Evolutionary conservation across 495 filamentous ascomycete species (phyloP), one percentile per base, ranked within the genome.

Genomic region (Haplographium delicatum): DNA sequence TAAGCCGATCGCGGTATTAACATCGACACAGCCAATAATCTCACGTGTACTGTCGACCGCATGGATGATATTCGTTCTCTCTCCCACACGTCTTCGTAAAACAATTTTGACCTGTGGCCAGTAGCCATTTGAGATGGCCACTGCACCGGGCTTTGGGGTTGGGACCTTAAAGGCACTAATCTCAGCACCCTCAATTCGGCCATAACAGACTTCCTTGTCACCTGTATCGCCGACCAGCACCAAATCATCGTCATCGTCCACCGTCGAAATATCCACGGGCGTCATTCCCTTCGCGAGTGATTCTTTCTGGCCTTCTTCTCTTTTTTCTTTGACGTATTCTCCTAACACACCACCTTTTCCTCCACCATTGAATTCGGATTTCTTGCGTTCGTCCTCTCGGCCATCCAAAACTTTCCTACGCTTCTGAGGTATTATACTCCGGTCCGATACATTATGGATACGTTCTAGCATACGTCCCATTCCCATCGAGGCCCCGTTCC

Each of bases 191-290:
- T 88, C 80, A 16, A 96, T 61, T 63, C 82, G 84, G 6, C 93
- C 93, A 62, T 88, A 90, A 67, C 93, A 96, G 22, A 96, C 85
- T 58, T 88, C 82, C 58, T 84, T 76, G 16, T 75, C 69, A 19
- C 54, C 67, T 5, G 61, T 33, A 40, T 68, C 52, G 9, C 65
- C 63, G 40, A 78, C 37, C 43, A 75, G 44, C n/a, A 76, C 62
- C 2, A 77, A 41, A 11, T 83, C 71, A 9, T 62, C 48, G 30
- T 80, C 78, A 30, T 86, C 84, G 22, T 76, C 78, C 31, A 58
- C 61, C 42, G 33, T 23, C 25, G 51, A 54, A 47, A 53, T 71
- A 74, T 74, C 82, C 27, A 84, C 73, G 38, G 59, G 30, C 5
- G 50, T 38, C 11, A 64, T 65, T 45, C 46, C 54, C 45, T 49